Percentiles rank a stretch among this genome's conserved stretches.
phyloP scores from a whole-genome alignment of 208 protist species.

The Tritrichomonas musculus region DNA sequence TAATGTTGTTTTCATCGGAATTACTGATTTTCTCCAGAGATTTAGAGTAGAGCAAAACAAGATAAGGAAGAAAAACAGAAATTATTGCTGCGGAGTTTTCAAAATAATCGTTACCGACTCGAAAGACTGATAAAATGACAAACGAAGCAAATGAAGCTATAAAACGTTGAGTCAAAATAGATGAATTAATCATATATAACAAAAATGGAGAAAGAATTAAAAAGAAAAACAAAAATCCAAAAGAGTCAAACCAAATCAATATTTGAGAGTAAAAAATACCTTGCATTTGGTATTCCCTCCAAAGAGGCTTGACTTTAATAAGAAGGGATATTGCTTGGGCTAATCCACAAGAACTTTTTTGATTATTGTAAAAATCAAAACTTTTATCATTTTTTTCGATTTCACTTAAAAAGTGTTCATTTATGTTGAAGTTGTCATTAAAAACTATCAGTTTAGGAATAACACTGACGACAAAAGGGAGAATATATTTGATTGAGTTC shows the following conservation, averaged over 20 bases:
- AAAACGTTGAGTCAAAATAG: background rate
- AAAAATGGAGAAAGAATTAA: background rate
- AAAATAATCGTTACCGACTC: background rate
- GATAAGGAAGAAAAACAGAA: background rate
- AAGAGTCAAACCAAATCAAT: background rate
- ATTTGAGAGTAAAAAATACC: conserved; percentile 12
- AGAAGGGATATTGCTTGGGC: too few species aligned
- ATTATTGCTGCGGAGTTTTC: background rate
- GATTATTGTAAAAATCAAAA: too few species aligned
- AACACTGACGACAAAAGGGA: background rate
- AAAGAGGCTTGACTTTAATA: background rate
- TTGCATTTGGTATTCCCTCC: conserved; percentile 24
- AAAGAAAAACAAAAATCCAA: background rate
- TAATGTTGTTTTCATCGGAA: background rate
- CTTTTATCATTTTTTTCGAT: too few species aligned
- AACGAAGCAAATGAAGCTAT: background rate
- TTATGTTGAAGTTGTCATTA: too few species aligned
- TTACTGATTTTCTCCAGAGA: background rate
- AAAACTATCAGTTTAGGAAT: background rate
- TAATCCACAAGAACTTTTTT: too few species aligned
- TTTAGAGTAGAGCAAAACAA: background rate
- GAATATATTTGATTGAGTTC: background rate
- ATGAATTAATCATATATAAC: background rate
- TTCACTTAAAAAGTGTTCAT: too few species aligned
- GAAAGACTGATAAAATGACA: background rate